Evolutionary conservation across 2,329 filamentous ascomycete genomes (phyloP), one percentile per base, ranked within the genome.

Genomic region (Exophiala sideris): DNA sequence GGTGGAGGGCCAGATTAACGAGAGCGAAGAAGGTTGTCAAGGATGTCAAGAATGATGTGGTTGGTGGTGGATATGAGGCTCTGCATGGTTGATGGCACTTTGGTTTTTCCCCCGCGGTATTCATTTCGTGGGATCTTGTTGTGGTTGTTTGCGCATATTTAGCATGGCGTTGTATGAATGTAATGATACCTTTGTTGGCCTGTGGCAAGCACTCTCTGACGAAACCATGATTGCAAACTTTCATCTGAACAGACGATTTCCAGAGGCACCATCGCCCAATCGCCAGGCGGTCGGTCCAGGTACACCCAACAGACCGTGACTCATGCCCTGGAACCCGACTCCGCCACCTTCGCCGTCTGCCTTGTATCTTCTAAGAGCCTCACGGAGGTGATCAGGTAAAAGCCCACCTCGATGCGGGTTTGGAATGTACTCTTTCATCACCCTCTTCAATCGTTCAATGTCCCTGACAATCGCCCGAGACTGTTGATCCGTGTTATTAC

Each of bases 341-440:
- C 73, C 73, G 5, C 72, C 75, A 33, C 75, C 73, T 58, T 79
- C 76, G 3, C 73, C 70, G 56, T 76, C 72, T n/a, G 72, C 71
- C 62, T 75, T 77, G 54, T 75, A 75, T 45, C 76, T 70, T 47
- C 76, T 68, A 18, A 77, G 60, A 3, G 76, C 76, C 59, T 79
- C 76, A 39, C 76, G 71, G n/a, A 79, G 61, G 62, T 79, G 76
- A 40, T 75, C 68, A 3, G 76, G 76, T 10, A 78, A 65, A 29
- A 79, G 66, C 41, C 75, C 75, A 2, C 73, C 74, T 10, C 71
- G 71, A 57, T 77, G 74, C 0, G 74, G 74, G 51, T 77, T 77
- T 1, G 62, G 60, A 29, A 64, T 61, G 48, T 64, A 62, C 20
- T 57, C 54, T 35, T 69, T 68, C 52, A 71, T 70, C 49, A 69